Percentiles rank a stretch among this genome's conserved stretches.
phyloP scores from a whole-genome alignment of 2,329 filamentous ascomycete genomes.

The Arthrobotrys iridis region DNA sequence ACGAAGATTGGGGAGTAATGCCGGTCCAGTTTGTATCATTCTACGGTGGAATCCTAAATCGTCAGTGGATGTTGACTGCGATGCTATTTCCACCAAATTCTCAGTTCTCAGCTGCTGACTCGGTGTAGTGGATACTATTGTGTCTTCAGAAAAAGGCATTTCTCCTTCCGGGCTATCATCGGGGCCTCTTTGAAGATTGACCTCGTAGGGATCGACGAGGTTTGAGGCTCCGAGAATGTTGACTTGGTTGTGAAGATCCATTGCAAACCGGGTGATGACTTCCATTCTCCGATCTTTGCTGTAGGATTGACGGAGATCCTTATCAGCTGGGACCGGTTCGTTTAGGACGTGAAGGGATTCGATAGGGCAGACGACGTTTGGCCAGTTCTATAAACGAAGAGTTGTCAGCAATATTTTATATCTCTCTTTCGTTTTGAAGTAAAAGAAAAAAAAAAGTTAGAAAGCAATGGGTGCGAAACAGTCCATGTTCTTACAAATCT shows the following conservation, averaged over 20 bases:
- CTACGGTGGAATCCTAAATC: not conserved
- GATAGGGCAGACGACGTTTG: constrained; percentile 26
- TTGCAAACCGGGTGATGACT: constrained; percentile 43
- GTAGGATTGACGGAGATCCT: constrained; percentile 20
- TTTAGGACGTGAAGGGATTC: constrained; percentile 48
- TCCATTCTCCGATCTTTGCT: constrained; percentile 31
- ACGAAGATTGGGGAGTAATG: constrained; percentile 30
- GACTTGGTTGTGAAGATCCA: constrained; percentile 41
- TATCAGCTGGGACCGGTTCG: constrained; percentile 34
- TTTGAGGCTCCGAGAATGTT: constrained; percentile 35
- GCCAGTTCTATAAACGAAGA: constrained; percentile 43
- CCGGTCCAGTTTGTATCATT: not conserved
- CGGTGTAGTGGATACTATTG: too few relatives aligned
- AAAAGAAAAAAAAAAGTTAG: not conserved
- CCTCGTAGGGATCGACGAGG: constrained; percentile 3
- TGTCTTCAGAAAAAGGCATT: too few relatives aligned
- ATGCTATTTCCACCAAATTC: too few relatives aligned
- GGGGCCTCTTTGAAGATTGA: not conserved
- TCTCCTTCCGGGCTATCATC: not conserved
- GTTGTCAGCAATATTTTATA: not conserved
- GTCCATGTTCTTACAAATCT: constrained; percentile 23
- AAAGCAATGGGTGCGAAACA: not conserved
- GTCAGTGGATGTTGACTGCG: too few relatives aligned
- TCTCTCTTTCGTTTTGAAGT: not conserved
- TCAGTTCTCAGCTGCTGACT: too few relatives aligned